Evolutionary conservation across 177 flowering plant species (phyloP).

Genomic region (Vitis hybrid): DNA sequence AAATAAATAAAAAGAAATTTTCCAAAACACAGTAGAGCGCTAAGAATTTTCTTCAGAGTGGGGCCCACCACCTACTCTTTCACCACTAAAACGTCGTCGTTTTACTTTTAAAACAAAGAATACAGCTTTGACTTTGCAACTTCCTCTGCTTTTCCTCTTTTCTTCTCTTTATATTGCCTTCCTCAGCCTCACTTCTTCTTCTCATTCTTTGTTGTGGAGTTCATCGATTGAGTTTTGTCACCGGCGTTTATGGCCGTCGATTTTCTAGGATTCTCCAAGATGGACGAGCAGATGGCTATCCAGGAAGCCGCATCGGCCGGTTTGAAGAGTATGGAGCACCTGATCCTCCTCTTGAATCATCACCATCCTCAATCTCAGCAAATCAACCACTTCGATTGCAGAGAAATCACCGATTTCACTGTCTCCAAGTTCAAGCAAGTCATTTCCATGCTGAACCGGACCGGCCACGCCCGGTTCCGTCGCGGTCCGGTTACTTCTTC

Average conservation of each 20-base stretch:
- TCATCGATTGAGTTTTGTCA: not conserved
- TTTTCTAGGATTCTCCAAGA: conserved; percentile 23
- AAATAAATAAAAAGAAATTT: no score
- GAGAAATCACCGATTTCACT: conserved; percentile 49
- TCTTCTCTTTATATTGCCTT: not conserved
- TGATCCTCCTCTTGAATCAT: conserved; percentile 37
- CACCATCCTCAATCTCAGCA: conserved; percentile 8
- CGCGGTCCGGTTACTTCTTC: conserved; percentile 29
- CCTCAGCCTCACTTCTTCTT: not conserved
- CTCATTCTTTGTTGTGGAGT: not conserved
- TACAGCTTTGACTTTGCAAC: no score
- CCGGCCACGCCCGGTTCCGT: conserved; percentile 75
- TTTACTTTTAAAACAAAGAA: no score
- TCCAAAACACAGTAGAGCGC: no score
- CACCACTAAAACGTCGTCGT: no score
- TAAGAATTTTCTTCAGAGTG: no score
- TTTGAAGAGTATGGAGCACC: conserved; percentile 57
- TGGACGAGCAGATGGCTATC: conserved; percentile 54
- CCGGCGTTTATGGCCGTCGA: conserved; percentile 36
- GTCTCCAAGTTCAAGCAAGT: conserved; percentile 57
- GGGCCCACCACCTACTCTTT: no score
- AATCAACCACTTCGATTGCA: conserved; percentile 29
- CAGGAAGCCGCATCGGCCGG: conserved; percentile 75
- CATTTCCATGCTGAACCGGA: conserved; percentile 54
- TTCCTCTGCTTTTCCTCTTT: not conserved